These are phyloP conservation scores for Escallonia rubra DNA, from an alignment of 129 eudicot genomes.

Conservation along the genomic window DNA sequence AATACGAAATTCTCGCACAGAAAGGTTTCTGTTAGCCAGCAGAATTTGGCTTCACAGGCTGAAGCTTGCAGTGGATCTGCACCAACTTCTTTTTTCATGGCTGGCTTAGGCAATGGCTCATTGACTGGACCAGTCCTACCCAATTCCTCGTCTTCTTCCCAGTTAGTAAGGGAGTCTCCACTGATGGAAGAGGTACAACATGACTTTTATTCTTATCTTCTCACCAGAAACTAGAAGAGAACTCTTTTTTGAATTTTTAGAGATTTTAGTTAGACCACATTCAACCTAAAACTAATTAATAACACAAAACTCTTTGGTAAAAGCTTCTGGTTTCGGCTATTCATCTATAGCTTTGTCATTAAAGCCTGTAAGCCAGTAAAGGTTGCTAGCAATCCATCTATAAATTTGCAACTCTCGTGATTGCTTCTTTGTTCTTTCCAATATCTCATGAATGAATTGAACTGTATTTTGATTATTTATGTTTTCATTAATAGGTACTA, in stretches of 20 bases:
- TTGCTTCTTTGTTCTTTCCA: background rate
- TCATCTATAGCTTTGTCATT: background rate
- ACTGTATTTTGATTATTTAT: background rate
- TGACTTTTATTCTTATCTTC: background rate
- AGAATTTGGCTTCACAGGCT: constrained; percentile 71
- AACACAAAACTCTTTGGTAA: no score
- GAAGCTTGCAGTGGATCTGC: constrained; percentile 69
- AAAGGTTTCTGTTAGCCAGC: constrained; percentile 69
- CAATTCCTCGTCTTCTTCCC: constrained; percentile 71
- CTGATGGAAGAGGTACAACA: constrained; percentile 77
- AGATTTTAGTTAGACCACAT: no score
- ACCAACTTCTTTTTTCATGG: constrained; percentile 46
- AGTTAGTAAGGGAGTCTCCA: constrained; percentile 74
- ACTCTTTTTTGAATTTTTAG: no score
- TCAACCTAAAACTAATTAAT: no score
- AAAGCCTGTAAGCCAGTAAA: no score
- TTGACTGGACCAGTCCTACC: constrained; percentile 46
- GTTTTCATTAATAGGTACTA: constrained; percentile 35
- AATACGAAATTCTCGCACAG: constrained; percentile 48
- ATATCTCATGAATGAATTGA: background rate
- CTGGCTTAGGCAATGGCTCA: constrained; percentile 67
- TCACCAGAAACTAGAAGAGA: background rate
- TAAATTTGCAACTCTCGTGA: background rate
- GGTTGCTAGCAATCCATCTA: background rate
- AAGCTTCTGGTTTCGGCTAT: background rate